These are phyloP conservation scores for Aureobasidium uvarum DNA, from an alignment of 2,329 filamentous ascomycete genomes.

Conservation along the genomic window DNA sequence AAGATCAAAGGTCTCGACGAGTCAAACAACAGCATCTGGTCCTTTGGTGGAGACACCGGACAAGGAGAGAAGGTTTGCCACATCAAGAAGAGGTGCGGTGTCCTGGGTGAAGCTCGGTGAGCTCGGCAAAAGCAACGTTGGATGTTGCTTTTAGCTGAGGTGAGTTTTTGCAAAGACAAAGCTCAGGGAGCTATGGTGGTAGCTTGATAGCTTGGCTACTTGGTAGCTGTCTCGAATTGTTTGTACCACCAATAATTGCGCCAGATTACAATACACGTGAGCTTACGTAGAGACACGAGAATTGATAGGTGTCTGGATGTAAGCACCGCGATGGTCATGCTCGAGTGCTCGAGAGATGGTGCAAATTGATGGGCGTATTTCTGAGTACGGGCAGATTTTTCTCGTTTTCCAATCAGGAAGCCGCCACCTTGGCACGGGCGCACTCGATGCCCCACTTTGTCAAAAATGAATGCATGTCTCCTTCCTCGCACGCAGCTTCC, in stretches of 20 bases:
- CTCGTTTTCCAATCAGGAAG: too few species aligned
- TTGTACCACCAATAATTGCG: neutral
- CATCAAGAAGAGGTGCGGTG: neutral
- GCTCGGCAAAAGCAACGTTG: conserved; percentile 1
- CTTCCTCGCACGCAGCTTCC: too few species aligned
- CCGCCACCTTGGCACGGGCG: too few species aligned
- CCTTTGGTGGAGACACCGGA: neutral
- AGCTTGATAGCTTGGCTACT: neutral
- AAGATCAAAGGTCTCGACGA: neutral
- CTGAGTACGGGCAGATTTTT: too few species aligned
- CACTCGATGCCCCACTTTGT: too few species aligned
- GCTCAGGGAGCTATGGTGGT: conserved; percentile 9
- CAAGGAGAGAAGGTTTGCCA: neutral
- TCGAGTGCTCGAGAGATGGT: neutral
- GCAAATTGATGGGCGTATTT: too few species aligned
- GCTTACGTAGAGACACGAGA: too few species aligned
- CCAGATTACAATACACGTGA: neutral
- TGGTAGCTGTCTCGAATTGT: neutral
- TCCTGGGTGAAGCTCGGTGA: conserved; percentile 22
- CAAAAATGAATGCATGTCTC: too few species aligned
- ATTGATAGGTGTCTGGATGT: neutral
- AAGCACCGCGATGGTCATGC: neutral
- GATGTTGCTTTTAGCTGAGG: conserved; percentile 2
- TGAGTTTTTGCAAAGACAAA: conserved; percentile 6
- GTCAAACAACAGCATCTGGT: neutral